Evolutionary conservation across 768 basidiomycete genomes (phyloP).

Genomic region (Hemileccinum rubropunctum): DNA sequence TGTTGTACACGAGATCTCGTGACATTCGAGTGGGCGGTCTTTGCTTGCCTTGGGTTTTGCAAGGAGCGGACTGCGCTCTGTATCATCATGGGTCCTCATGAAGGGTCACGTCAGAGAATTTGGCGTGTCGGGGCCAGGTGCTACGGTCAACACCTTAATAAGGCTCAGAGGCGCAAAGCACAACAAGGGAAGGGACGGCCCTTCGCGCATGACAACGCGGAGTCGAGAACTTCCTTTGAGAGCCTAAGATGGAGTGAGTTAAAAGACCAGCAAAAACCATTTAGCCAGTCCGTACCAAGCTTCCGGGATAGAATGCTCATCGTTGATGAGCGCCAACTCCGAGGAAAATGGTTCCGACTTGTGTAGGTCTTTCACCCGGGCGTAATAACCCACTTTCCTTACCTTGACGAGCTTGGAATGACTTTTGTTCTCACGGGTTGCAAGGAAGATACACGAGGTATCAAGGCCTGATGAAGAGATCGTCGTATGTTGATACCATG

Average conservation of each 20-base stretch:
- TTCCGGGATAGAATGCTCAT: constrained; percentile 27
- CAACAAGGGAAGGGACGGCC: no score
- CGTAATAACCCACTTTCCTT: constrained; percentile 73
- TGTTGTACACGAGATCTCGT: constrained; percentile 55
- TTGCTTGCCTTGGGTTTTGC: not conserved
- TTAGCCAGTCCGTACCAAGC: constrained; percentile 20
- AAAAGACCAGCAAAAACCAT: not conserved
- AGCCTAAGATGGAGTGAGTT: constrained; percentile 44
- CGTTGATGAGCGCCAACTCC: constrained; percentile 11
- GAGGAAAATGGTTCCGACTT: constrained; percentile 75
- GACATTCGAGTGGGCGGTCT: constrained; percentile 40
- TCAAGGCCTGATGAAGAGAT: constrained; percentile 49
- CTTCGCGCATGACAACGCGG: constrained; percentile 70
- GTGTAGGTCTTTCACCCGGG: constrained; percentile 74
- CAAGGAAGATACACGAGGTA: constrained; percentile 59
- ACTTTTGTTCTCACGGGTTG: constrained; percentile 44
- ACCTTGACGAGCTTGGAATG: constrained; percentile 64
- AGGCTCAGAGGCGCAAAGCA: no score
- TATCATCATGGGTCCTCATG: constrained; percentile 1
- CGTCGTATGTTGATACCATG: not conserved
- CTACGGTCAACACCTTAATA: no score
- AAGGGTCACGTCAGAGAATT: not conserved
- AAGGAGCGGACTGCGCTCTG: constrained; percentile 31
- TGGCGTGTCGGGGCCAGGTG: no score
- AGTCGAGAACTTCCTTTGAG: constrained; percentile 75